Evolutionary conservation across 116 monocot species (phyloP).

Genomic region (Posidonia oceanica): DNA sequence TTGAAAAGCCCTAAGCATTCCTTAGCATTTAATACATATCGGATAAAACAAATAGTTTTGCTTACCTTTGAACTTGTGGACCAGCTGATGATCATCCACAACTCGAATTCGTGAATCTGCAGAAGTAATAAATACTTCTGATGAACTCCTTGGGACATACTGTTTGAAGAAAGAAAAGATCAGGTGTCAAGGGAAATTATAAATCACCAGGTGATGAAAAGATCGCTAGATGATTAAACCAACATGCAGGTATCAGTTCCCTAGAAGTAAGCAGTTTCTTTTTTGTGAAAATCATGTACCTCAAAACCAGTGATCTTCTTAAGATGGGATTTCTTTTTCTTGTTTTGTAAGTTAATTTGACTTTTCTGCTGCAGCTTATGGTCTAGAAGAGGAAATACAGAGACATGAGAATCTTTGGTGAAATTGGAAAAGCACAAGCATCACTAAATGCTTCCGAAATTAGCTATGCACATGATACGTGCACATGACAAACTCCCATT

Average conservation of each 20-base stretch:
- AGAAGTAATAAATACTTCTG: slow-evolving; percentile 64
- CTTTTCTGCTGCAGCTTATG: slow-evolving; percentile 56
- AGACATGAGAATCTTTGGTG: background rate
- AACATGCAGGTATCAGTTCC: background rate
- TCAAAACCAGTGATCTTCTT: slow-evolving; percentile 86
- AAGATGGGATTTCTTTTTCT: slow-evolving; percentile 61
- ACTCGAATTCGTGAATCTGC: slow-evolving; percentile 72
- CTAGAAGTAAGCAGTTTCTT: background rate
- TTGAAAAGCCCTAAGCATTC: too few relatives aligned
- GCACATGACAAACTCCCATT: too few relatives aligned
- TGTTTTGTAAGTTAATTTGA: slow-evolving; percentile 57
- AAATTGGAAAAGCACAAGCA: background rate
- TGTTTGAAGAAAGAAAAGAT: slow-evolving; percentile 8
- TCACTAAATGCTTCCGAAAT: background rate
- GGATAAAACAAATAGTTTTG: background rate
- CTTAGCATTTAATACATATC: too few relatives aligned
- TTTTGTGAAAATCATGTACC: slow-evolving; percentile 21
- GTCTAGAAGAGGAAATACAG: slow-evolving; percentile 20
- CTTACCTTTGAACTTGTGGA: slow-evolving; percentile 71
- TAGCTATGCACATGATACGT: background rate
- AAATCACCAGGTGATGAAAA: background rate
- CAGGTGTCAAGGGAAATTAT: background rate
- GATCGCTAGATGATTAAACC: background rate
- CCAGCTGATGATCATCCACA: slow-evolving; percentile 41
- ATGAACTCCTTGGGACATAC: slow-evolving; percentile 55